Conservation (phyloP, 192 early-diverging fungal genomes). For the Phlyctochytrium planicorne region DNA sequence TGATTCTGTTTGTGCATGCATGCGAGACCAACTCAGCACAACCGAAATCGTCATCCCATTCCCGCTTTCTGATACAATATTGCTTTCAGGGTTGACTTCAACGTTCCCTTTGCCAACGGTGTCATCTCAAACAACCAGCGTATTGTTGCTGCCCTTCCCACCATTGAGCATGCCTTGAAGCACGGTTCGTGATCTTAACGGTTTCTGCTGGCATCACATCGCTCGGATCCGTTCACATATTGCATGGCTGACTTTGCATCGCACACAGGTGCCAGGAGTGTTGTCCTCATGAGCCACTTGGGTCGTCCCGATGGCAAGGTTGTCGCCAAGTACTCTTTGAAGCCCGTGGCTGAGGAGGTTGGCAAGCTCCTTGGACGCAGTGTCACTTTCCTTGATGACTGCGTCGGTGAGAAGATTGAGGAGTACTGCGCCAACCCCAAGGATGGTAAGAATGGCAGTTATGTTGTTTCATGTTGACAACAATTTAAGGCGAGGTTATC, state of each 20-base stretch:
- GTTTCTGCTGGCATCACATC: neutral
- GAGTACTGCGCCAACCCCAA: conserved; percentile 65
- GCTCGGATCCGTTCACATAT: neutral
- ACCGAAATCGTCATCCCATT: too few species aligned
- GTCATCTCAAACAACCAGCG: conserved; percentile 97
- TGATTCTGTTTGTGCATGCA: neutral
- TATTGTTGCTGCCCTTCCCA: conserved; percentile 92
- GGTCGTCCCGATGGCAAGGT: conserved; percentile 94
- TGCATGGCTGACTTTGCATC: conserved; percentile 4
- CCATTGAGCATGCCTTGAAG: conserved; percentile 86
- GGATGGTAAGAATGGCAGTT: conserved; percentile 28
- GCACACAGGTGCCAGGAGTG: conserved; percentile 69
- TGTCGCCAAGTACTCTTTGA: conserved; percentile 86
- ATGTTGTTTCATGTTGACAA: conserved; percentile 1
- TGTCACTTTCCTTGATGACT: conserved; percentile 91
- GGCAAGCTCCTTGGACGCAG: conserved; percentile 71
- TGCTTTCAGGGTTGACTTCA: conserved; percentile 87
- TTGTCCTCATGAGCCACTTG: conserved; percentile 96
- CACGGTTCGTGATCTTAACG: conserved; percentile 55
- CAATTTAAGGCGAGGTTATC: conserved; percentile 69
- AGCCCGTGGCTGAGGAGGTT: conserved; percentile 86
- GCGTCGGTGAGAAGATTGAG: conserved; percentile 89
- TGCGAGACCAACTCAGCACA: too few species aligned
- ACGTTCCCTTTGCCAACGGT: conserved; percentile 92
- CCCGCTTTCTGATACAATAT: conserved; percentile 1